Conservation (phyloP, 2,329 filamentous ascomycete genomes). For the Beauveria sp. region DNA sequence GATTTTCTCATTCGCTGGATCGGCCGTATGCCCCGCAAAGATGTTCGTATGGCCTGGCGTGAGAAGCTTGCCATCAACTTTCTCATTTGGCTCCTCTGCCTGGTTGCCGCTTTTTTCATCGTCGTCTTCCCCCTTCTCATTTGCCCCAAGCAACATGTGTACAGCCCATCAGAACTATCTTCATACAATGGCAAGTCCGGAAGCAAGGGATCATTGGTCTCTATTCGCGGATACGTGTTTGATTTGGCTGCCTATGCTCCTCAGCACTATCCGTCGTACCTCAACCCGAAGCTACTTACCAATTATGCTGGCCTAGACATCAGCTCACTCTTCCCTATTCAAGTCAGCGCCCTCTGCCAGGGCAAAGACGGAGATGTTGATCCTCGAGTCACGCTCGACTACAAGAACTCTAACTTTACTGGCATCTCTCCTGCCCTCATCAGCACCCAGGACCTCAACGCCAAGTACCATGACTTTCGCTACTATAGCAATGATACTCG, state of each 20-base stretch:
- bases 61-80: constrained; percentile 98
- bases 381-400: constrained; percentile 74
- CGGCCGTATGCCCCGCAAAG: constrained; percentile 84
- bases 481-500: constrained; percentile 73
- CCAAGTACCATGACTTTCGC: constrained; percentile 88
- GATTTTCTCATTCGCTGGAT: constrained; percentile 71
- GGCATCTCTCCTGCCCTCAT: constrained; percentile 55
- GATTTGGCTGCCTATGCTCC: constrained; percentile 68
- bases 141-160: constrained; percentile 88
- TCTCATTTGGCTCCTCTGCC: constrained; percentile 86
- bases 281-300: constrained; percentile 54
- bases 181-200: constrained; percentile 64
- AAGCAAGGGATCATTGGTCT: constrained; percentile 54
- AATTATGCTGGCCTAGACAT: constrained; percentile 84
- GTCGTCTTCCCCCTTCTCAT: constrained; percentile 80
- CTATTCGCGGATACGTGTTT: constrained; percentile 85
- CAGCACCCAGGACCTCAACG: constrained; percentile 61
- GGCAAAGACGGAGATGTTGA: constrained; percentile 61
- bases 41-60: constrained; percentile 87
- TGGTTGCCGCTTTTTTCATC: constrained; percentile 77
- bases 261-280: constrained; percentile 60
- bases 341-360: constrained; percentile 85
- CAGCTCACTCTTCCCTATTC: constrained; percentile 84
- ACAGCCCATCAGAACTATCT: constrained; percentile 67
- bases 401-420: constrained; percentile 67